Evolutionary conservation across 352 stramenopile species (phyloP).

Genomic region (Phytophthora cactorum): DNA sequence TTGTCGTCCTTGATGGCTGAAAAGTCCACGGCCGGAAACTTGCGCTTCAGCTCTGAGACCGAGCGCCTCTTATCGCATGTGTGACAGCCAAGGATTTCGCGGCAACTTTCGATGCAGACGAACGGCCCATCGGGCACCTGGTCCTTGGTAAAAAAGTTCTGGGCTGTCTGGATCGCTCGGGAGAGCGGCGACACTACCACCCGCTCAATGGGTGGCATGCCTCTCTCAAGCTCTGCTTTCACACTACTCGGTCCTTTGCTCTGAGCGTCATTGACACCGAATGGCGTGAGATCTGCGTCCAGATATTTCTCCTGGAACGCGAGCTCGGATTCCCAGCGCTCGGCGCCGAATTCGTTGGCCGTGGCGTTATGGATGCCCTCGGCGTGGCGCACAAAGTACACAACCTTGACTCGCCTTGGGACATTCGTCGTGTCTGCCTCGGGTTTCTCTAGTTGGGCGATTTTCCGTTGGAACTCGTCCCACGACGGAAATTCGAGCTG

Average conservation of each 20-base stretch:
- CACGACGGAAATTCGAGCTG: conserved; percentile 35
- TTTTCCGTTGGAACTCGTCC: conserved; percentile 30
- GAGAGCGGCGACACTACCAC: conserved; percentile 76
- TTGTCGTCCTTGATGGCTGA: conserved; percentile 55
- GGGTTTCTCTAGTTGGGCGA: conserved; percentile 29
- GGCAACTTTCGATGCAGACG: conserved; percentile 65
- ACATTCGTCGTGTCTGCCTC: conserved; percentile 1
- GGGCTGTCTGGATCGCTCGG: conserved; percentile 70
- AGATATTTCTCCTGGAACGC: conserved; percentile 64
- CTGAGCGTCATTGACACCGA: conserved; percentile 58
- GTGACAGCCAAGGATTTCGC: conserved; percentile 68
- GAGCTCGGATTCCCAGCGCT: conserved; percentile 66
- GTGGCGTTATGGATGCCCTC: conserved; percentile 78
- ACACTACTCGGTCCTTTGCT: conserved; percentile 48
- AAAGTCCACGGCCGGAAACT: conserved; percentile 74
- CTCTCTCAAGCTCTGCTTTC: conserved; percentile 41
- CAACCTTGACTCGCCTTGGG: conserved; percentile 56
- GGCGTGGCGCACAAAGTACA: conserved; percentile 82
- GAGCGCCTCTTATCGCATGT: conserved; percentile 72
- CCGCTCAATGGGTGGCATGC: conserved; percentile 67
- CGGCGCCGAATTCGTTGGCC: conserved; percentile 52
- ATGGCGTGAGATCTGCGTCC: conserved; percentile 68
- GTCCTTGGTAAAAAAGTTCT: conserved; percentile 24
- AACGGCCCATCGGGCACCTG: conserved; percentile 42
- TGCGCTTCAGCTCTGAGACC: conserved; percentile 45